Evolutionary conservation across 305 asterid species (phyloP).

Genomic region (Fraxinus nigra): DNA sequence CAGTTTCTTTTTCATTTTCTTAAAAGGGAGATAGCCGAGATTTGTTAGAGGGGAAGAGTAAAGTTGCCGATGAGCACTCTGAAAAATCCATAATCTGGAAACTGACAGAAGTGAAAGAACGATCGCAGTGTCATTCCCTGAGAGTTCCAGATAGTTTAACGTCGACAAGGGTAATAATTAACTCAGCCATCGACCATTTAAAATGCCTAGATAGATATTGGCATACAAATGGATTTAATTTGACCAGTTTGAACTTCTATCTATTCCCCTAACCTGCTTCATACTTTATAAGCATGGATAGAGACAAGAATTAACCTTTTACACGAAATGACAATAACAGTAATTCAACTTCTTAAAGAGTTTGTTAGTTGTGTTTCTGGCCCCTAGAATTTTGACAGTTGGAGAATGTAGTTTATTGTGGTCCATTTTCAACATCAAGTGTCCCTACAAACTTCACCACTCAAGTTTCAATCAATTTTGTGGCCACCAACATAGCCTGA

Average conservation of each 20-base stretch:
- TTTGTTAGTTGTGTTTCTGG: neutral
- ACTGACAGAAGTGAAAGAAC: constrained; percentile 52
- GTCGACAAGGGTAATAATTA: constrained; percentile 37
- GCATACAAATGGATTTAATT: neutral
- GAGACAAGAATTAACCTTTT: neutral
- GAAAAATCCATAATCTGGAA: constrained; percentile 59
- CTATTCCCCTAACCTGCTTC: neutral
- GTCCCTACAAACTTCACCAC: neutral
- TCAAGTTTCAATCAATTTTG: neutral
- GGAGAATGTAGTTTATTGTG: neutral
- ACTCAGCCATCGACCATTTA: neutral
- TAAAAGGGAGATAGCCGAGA: constrained; percentile 50
- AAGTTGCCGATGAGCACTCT: constrained; percentile 44
- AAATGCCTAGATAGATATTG: neutral
- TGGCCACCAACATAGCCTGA: neutral
- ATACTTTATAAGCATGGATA: neutral
- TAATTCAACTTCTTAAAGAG: neutral
- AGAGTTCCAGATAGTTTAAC: constrained; percentile 50
- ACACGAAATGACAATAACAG: neutral
- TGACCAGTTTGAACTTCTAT: neutral
- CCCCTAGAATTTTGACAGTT: neutral
- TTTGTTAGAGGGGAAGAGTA: constrained; percentile 46
- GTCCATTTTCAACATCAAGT: neutral
- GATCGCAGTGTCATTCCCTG: constrained; percentile 53
- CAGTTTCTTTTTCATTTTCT: constrained; percentile 13